Evolutionary conservation across 2,329 filamentous ascomycete species (phyloP).

Genomic region (Fusarium fujikuroi): DNA sequence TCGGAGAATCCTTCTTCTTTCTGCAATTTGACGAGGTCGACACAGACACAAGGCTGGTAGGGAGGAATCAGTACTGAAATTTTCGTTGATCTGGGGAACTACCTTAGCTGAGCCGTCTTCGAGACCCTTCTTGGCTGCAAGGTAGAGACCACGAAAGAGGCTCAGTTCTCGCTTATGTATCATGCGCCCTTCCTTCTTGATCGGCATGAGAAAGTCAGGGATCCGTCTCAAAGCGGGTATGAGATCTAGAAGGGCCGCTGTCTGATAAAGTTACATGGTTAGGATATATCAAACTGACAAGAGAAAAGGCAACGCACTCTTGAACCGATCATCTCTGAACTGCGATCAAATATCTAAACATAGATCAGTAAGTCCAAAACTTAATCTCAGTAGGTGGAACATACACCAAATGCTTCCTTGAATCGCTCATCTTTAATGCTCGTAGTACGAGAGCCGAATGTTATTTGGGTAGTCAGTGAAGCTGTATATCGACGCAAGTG

Average conservation of each 20-base stretch:
- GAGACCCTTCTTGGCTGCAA: neutral
- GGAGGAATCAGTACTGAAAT: accelerated
- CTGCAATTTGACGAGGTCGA: neutral
- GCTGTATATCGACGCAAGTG: neutral
- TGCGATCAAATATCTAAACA: neutral
- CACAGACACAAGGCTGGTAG: neutral
- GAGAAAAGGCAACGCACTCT: neutral
- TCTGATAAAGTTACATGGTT: neutral
- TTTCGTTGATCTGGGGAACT: accelerated
- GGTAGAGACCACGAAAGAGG: neutral
- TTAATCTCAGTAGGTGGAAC: accelerated
- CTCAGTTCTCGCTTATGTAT: neutral
- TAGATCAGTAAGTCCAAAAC: accelerated
- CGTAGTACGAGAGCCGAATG: neutral
- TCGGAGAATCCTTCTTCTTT: neutral
- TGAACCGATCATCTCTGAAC: neutral
- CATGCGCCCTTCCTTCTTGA: neutral
- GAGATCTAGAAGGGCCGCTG: neutral
- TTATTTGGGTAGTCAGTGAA: neutral
- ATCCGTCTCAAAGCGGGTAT: accelerated
- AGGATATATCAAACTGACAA: neutral
- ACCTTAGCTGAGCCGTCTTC: neutral
- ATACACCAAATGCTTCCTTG: neutral
- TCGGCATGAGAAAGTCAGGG: neutral
- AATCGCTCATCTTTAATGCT: neutral